Evolutionary conservation across 768 basidiomycete species (phyloP).

Genomic region (Leucocoprinus sp.): DNA sequence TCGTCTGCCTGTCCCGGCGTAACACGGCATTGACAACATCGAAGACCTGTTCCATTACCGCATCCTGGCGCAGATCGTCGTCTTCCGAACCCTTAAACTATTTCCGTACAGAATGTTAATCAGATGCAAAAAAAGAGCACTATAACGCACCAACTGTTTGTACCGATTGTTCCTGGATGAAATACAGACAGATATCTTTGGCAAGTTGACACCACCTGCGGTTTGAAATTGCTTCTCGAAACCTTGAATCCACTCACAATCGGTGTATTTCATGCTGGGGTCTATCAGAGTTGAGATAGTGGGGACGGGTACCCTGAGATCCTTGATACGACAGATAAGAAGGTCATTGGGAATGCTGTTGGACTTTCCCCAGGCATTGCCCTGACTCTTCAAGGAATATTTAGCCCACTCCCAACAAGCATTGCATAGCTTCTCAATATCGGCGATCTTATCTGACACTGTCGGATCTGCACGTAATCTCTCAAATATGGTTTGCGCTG

Average conservation of each 20-base stretch:
- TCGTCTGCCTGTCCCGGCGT: constrained; percentile 63
- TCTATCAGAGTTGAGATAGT: constrained; percentile 69
- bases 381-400: constrained; percentile 34
- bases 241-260: constrained; percentile 58
- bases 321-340: constrained; percentile 38
- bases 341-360: constrained; percentile 22
- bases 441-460: constrained; percentile 31
- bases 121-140: background rate
- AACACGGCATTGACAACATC: constrained; percentile 79
- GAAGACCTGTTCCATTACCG: constrained; percentile 99
- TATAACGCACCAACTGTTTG: constrained; percentile 65
- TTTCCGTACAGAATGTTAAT: constrained; percentile 2
- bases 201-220: constrained; percentile 75
- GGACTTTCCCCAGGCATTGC: constrained; percentile 12
- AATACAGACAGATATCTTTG: constrained; percentile 71
- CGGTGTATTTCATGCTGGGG: constrained; percentile 54
- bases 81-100: constrained; percentile 89
- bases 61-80: constrained; percentile 94
- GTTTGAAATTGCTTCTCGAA: constrained; percentile 53
- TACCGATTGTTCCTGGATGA: constrained; percentile 59
- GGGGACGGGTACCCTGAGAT: constrained; percentile 75
- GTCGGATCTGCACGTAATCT: constrained; percentile 36
- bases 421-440: constrained; percentile 52
- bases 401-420: constrained; percentile 73
- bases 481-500: constrained; percentile 56